A percentile compares a stretch with the other conserved stretches of the same genome.
Conservation (phyloP, 179 eudicot genomes). For the Vitellaria paradoxa region DNA sequence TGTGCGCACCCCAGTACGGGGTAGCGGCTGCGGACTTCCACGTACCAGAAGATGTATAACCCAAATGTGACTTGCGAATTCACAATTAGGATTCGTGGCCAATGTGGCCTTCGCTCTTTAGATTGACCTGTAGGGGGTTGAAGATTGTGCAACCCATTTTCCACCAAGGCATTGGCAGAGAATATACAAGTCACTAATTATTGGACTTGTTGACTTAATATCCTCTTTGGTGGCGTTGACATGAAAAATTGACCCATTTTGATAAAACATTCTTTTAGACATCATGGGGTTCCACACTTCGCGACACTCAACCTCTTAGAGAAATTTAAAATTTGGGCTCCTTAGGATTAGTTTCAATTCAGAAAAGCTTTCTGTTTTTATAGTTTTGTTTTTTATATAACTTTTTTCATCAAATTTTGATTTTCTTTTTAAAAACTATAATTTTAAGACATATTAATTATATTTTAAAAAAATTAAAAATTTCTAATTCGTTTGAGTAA, state of each 20-base stretch:
- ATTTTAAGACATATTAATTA: too few relatives aligned
- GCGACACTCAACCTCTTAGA: not conserved
- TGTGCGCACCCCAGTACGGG: too few relatives aligned
- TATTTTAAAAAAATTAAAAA: too few relatives aligned
- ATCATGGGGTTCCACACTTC: not conserved
- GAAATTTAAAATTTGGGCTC: too few relatives aligned
- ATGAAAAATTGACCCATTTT: slow-evolving; percentile 16
- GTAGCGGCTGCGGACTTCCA: too few relatives aligned
- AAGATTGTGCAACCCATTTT: slow-evolving; percentile 5
- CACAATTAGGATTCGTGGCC: not conserved
- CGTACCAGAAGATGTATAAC: too few relatives aligned
- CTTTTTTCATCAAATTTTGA: too few relatives aligned
- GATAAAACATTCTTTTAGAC: slow-evolving; percentile 4
- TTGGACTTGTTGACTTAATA: slow-evolving; percentile 18
- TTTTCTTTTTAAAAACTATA: too few relatives aligned
- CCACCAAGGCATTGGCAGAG: not conserved
- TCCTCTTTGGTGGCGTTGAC: slow-evolving; percentile 20
- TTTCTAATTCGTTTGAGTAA: too few relatives aligned
- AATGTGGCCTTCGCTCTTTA: slow-evolving; percentile 6
- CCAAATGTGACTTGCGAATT: not conserved
- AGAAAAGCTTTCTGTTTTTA: too few relatives aligned
- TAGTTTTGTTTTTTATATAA: too few relatives aligned
- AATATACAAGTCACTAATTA: slow-evolving; percentile 10
- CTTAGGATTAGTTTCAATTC: too few relatives aligned
- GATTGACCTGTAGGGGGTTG: slow-evolving; percentile 19